phyloP scores from a whole-genome alignment of 2,329 filamentous ascomycete genomes.

The Dothistroma pini region DNA sequence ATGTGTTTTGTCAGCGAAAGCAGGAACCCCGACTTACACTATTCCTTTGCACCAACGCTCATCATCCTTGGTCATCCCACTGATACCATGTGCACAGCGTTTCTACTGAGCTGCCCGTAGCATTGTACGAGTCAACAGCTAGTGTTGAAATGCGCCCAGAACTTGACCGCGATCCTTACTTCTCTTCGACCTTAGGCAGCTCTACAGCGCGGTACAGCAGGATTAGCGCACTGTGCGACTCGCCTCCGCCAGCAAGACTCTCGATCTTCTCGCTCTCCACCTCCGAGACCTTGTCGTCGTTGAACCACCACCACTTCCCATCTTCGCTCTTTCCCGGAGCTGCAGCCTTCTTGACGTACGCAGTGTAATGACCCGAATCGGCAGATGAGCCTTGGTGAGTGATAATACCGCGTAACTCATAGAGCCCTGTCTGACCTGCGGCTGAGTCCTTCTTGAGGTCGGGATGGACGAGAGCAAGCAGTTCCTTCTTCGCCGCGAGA shows the following conservation, averaged over 20 bases:
- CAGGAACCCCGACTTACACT: not conserved
- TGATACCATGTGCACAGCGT: not conserved
- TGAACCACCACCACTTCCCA: conserved; percentile 99
- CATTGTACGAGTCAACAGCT: not conserved
- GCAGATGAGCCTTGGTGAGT: conserved; percentile 96
- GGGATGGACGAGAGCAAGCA: conserved; percentile 71
- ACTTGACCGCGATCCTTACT: not conserved
- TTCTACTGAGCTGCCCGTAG: not conserved
- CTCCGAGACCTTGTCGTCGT: conserved; percentile 94
- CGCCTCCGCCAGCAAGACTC: conserved; percentile 75
- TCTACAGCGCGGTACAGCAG: conserved; percentile 73
- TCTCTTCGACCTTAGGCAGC: conserved; percentile 46
- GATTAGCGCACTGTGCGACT: conserved; percentile 79
- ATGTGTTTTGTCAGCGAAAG: not conserved
- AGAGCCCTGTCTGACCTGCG: conserved; percentile 89
- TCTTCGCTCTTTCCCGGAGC: conserved; percentile 79
- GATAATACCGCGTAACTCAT: conserved; percentile 89
- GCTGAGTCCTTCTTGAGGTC: conserved; percentile 72
- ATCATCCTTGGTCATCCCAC: not conserved
- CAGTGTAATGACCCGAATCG: conserved; percentile 96
- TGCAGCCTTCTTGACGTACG: conserved; percentile 94
- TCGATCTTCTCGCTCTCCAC: conserved; percentile 89
- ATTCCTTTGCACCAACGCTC: not conserved
- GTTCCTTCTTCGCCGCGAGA: conserved; percentile 78
- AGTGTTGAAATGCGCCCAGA: not conserved